Conservation (phyloP, 352 stramenopile species). For the Phytophthora hibernalis region DNA sequence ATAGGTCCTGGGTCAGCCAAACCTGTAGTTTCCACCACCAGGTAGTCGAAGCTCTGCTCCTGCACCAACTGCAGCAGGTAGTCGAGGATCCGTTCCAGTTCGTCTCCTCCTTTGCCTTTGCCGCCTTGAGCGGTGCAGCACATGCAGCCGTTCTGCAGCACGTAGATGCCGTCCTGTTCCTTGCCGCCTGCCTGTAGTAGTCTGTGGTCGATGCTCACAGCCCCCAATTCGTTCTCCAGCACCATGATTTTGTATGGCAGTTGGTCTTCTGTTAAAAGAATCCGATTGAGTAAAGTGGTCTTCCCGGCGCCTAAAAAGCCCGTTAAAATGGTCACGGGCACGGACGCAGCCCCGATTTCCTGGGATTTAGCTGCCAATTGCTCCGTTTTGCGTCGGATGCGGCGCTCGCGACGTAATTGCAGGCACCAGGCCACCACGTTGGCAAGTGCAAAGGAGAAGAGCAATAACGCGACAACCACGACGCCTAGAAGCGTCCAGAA, state of each 20-base stretch:
- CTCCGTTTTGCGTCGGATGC: conserved; percentile 69
- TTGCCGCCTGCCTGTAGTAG: conserved; percentile 48
- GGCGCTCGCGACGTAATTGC: conserved; percentile 66
- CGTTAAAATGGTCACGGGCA: conserved; percentile 95
- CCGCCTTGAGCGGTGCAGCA: conserved; percentile 94
- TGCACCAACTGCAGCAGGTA: conserved; percentile 71
- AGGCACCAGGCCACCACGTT: conserved; percentile 72
- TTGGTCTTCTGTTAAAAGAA: conserved; percentile 82
- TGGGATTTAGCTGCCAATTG: conserved; percentile 37
- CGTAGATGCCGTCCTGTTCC: conserved; percentile 91
- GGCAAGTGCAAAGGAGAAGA: conserved; percentile 59
- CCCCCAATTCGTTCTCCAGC: conserved; percentile 90
- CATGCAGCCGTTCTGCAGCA: conserved; percentile 98
- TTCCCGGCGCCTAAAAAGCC: conserved; percentile 96
- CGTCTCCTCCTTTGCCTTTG: conserved; percentile 84
- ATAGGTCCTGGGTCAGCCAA: conserved; percentile 97
- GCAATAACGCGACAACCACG: conserved; percentile 46
- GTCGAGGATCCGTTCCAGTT: conserved; percentile 94
- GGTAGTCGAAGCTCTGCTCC: conserved; percentile 94
- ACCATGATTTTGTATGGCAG: conserved; percentile 96
- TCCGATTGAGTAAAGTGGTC: conserved; percentile 97
- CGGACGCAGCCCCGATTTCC: not conserved
- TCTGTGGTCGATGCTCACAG: conserved; percentile 75
- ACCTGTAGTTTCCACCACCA: conserved; percentile 98
- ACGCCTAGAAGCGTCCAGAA: conserved; percentile 39